phyloP scores from a whole-genome alignment of 2,329 filamentous ascomycete genomes.

The Davidsoniella neocaledoniae region DNA sequence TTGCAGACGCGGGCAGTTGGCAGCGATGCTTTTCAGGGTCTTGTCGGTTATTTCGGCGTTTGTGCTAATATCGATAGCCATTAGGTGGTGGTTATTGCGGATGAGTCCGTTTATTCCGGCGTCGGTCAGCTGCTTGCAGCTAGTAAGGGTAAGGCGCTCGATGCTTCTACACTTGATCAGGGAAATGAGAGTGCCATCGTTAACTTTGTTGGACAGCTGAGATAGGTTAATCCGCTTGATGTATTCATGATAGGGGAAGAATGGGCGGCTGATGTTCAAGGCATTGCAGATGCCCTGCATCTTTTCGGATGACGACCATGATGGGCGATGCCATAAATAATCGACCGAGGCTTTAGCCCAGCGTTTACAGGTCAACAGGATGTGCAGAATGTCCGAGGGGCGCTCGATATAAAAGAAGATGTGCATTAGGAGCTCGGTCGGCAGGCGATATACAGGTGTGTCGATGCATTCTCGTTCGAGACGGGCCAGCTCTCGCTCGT shows the following conservation, averaged over 20 bases:
- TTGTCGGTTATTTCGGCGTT: slow-evolving; percentile 70
- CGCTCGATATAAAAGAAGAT: slow-evolving; percentile 73
- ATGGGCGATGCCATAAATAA: slow-evolving; percentile 83
- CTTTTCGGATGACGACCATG: slow-evolving; percentile 74
- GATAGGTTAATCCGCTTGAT: slow-evolving; percentile 87
- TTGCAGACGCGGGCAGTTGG: slow-evolving; percentile 71
- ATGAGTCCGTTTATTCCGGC: slow-evolving; percentile 65
- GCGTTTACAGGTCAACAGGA: slow-evolving; percentile 84
- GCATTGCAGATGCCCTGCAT: slow-evolving; percentile 68
- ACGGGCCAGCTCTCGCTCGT: slow-evolving; percentile 54
- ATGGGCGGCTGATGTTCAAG: slow-evolving; percentile 53
- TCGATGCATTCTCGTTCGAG: slow-evolving; percentile 49
- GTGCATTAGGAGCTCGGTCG: slow-evolving; percentile 85
- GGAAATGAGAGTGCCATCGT: slow-evolving; percentile 74
- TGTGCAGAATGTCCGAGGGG: slow-evolving; percentile 62
- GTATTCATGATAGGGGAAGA: slow-evolving; percentile 78
- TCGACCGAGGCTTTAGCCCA: slow-evolving; percentile 91
- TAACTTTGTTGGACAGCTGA: slow-evolving; percentile 55
- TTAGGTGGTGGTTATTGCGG: slow-evolving; percentile 58
- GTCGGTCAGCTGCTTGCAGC: slow-evolving; percentile 74
- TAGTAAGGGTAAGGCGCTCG: slow-evolving; percentile 82
- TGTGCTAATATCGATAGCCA: slow-evolving; percentile 80
- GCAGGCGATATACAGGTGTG: slow-evolving; percentile 69
- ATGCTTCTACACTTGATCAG: slow-evolving; percentile 76
- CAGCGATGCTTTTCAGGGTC: slow-evolving; percentile 61